Evolutionary conservation across 495 filamentous ascomycete species (phyloP).

Genomic region (Penicillium robsamsonii): DNA sequence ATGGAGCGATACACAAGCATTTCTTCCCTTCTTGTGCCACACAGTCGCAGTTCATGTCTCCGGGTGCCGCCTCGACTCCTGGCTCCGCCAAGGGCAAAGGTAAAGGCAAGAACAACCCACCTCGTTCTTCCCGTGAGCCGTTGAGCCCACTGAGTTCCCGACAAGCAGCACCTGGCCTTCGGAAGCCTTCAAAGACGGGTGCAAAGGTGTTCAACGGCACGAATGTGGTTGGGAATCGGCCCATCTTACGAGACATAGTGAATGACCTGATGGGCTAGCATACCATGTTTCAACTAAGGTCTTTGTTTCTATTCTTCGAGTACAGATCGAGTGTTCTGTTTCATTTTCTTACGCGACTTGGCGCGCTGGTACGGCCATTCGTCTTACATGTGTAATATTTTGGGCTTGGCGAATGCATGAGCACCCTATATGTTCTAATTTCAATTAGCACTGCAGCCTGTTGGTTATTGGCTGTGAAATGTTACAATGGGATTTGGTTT

Average conservation of each 20-base stretch:
- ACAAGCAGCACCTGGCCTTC: slow-evolving; percentile 23
- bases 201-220: slow-evolving; percentile 36
- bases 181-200: slow-evolving; percentile 40
- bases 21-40: slow-evolving; percentile 48
- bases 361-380: background rate
- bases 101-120: slow-evolving; percentile 8
- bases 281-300: background rate
- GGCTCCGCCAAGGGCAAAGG: slow-evolving; percentile 6
- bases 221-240: slow-evolving; percentile 40
- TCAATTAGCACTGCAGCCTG: background rate
- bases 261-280: slow-evolving; percentile 46
- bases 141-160: slow-evolving; percentile 37
- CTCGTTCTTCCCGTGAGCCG: slow-evolving; percentile 26
- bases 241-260: slow-evolving; percentile 53
- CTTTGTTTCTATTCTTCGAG: slow-evolving; percentile 8
- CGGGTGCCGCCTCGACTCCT: slow-evolving; percentile 1
- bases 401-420: background rate
- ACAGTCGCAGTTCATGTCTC: slow-evolving; percentile 23
- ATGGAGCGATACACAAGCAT: slow-evolving; percentile 64
- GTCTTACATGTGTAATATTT: background rate
- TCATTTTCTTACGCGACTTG: background rate
- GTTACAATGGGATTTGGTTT: background rate
- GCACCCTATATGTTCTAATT: background rate
- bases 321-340: background rate
- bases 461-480: slow-evolving; percentile 8